phyloP scores from a whole-genome alignment of 306 rosid species.

The Dryas alaskensis region DNA sequence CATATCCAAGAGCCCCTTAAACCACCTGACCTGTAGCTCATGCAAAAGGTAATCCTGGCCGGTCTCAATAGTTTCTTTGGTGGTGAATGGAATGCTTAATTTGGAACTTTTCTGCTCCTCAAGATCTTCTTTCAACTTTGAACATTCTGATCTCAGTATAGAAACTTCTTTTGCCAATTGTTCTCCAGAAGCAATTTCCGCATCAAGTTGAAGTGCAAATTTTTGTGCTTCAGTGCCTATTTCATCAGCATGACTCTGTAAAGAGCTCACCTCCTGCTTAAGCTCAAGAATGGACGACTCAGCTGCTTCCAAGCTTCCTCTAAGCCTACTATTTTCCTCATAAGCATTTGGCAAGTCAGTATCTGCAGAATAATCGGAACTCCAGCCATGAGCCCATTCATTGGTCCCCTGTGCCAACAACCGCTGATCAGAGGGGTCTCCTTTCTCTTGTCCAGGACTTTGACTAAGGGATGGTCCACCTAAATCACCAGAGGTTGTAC shows the following conservation, averaged over 20 bases:
- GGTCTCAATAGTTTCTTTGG: constrained; percentile 40
- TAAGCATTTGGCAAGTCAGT: constrained; percentile 54
- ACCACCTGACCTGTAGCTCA: constrained; percentile 58
- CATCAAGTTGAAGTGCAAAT: constrained; percentile 61
- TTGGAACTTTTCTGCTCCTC: constrained; percentile 52
- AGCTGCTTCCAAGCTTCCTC: constrained; percentile 68
- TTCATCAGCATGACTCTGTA: constrained; percentile 75
- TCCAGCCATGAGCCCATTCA: constrained; percentile 79
- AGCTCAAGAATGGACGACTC: constrained; percentile 77
- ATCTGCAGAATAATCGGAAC: constrained; percentile 57
- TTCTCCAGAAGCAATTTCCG: constrained; percentile 83
- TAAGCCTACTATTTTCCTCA: constrained; percentile 62
- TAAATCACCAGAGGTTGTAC: constrained; percentile 62
- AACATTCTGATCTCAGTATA: constrained; percentile 68
- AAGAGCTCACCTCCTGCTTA: constrained; percentile 57
- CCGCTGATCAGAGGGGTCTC: constrained; percentile 52
- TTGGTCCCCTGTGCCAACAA: constrained; percentile 45
- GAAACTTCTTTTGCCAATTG: constrained; percentile 66
- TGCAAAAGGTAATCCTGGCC: constrained; percentile 43
- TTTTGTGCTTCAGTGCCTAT: constrained; percentile 62
- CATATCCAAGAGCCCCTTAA: constrained; percentile 60
- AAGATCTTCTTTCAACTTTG: constrained; percentile 69
- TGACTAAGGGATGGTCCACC: constrained; percentile 59
- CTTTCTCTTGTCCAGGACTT: constrained; percentile 68
- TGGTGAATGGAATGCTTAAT: constrained; percentile 39